Conservation (phyloP, 352 stramenopile species). For the Globisporangium solare region DNA sequence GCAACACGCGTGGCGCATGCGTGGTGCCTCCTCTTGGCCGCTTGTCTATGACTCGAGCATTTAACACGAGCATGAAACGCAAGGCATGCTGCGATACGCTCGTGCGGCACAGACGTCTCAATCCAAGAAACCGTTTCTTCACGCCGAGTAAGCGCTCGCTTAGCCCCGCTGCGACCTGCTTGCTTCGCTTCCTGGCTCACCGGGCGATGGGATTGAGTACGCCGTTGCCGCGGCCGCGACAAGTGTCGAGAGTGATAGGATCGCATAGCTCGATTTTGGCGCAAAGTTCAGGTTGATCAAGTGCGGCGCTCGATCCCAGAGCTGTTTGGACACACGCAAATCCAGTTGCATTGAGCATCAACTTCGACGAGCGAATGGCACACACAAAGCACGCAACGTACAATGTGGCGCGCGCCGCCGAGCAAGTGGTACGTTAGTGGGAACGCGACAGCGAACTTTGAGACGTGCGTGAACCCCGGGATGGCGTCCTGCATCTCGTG, state of each 20-base stretch:
- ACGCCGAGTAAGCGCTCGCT: no score
- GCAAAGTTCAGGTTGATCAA: constrained; percentile 31
- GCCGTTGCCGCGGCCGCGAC: constrained; percentile 8
- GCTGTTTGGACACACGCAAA: constrained; percentile 10
- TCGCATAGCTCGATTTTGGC: constrained; percentile 17
- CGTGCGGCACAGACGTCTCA: no score
- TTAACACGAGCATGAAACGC: no score
- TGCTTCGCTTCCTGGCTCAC: not conserved
- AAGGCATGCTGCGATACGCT: no score
- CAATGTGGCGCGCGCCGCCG: constrained; percentile 66
- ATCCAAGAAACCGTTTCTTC: no score
- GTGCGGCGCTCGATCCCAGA: constrained; percentile 79
- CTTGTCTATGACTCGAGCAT: no score
- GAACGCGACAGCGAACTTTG: constrained; percentile 89
- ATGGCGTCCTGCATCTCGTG: constrained; percentile 33
- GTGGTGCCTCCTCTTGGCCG: no score
- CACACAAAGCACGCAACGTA: constrained; percentile 1
- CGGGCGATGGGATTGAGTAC: not conserved
- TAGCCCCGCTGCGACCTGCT: not conserved
- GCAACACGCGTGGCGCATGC: no score
- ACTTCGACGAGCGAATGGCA: not conserved
- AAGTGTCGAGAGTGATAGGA: constrained; percentile 19
- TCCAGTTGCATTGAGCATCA: no score
- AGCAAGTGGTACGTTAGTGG: constrained; percentile 91
- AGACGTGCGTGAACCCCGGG: constrained; percentile 33